Base-by-base conservation (phyloP, 305 asterid species). In the Solanum hybrid region DNA sequence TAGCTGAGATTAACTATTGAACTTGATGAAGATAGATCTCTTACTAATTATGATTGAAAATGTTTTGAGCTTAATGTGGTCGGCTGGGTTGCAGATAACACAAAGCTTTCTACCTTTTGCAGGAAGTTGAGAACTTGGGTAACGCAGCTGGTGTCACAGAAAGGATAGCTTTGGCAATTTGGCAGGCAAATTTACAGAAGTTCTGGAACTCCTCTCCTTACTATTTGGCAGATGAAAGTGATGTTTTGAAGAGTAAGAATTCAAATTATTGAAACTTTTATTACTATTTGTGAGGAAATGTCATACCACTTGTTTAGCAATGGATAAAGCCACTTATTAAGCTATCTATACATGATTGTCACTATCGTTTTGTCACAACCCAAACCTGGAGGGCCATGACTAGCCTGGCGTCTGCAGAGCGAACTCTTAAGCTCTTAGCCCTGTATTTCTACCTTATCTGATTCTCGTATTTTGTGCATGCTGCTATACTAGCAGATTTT, bases 111-210 rank as follows among this genome's bases (percentile, higher is more conserved):
- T 77, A 73, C 85, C 32, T 72, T 85, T 82, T 35, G 40, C 88
- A 95, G 98, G 97, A 93, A 90, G 90, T 95, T 81, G 92, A 90
- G 89, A 93, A 86, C 85, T 88, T 96, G 85, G 95, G 93, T 66
- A 66, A 92, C 51, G 96, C 95, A 11, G 76, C 89, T 31, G 82
- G 42, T 56, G 88, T 94, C 71, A 64, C 89, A 34, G 89, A 31
- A 72, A 85, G 89, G 17, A 27, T 34, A 51, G 45, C 88, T 56
- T 91, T 95, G 31, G 93, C 92, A 2, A 86, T 34, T 78, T 92
- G 95, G 95, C 91, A 93, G 15, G 56, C 78, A 64, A 89, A 60
- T 90, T 88, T 95, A 91, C 94, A 91, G 89, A 93, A 88, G 87
- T 91, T 86, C 87, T 91, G 91, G 88, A 89, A 85, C 22, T 89